phyloP scores from a whole-genome alignment of 148 eudicot species.

The Cornus controversa region DNA sequence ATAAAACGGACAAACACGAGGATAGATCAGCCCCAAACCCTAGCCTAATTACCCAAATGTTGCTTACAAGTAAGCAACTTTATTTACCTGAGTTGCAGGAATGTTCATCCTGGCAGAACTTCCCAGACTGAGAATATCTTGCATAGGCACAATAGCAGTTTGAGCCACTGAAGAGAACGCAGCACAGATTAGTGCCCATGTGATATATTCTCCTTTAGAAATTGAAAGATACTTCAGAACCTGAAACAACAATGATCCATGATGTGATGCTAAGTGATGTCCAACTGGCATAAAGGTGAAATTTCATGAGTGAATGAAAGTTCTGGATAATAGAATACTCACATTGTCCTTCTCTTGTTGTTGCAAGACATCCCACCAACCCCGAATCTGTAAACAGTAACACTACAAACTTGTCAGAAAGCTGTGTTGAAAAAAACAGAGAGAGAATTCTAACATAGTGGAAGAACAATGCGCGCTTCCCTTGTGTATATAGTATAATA shows the following conservation, averaged over 20 bases:
- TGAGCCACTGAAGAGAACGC: constrained; percentile 81
- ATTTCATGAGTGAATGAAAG: background rate
- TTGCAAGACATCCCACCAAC: constrained; percentile 90
- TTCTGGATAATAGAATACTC: constrained; percentile 23
- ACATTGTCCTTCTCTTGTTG: constrained; percentile 71
- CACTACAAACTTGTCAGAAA: constrained; percentile 14
- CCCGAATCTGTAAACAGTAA: constrained; percentile 57
- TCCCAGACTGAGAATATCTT: constrained; percentile 83
- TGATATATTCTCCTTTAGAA: constrained; percentile 45
- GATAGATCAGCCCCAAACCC: too few relatives aligned
- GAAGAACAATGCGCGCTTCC: background rate
- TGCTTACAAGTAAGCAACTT: background rate
- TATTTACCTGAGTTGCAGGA: constrained; percentile 89
- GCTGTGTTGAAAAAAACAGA: background rate
- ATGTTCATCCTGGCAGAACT: constrained; percentile 93
- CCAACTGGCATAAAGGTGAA: background rate
- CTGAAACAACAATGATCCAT: constrained; percentile 32
- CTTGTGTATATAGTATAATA: too few relatives aligned
- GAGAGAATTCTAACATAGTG: background rate
- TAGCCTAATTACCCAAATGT: background rate
- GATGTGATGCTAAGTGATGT: background rate
- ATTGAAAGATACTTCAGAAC: constrained; percentile 68
- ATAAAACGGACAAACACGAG: too few relatives aligned
- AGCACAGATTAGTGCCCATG: constrained; percentile 75
- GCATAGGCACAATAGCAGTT: constrained; percentile 89